These are phyloP conservation scores for Chytriomyces sp. DNA, from an alignment of 192 early-diverging fungal genomes.

Conservation along the genomic window DNA sequence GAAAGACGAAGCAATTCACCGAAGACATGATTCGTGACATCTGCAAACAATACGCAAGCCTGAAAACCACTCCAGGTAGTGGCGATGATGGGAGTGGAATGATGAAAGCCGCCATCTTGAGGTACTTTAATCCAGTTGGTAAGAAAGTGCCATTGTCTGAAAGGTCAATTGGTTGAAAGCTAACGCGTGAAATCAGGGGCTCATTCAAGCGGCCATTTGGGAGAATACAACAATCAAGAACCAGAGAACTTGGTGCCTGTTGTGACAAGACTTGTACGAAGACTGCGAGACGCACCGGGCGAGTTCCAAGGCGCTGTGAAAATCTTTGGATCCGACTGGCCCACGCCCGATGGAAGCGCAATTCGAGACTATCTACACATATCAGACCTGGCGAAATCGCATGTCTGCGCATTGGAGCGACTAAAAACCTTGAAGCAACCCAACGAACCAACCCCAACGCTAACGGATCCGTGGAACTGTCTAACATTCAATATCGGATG, in stretches of 20 bases:
- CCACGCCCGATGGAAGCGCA: conserved; percentile 78
- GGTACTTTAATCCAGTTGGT: conserved; percentile 89
- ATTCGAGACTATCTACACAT: conserved; percentile 91
- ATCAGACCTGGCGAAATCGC: conserved; percentile 81
- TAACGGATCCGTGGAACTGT: conserved; percentile 47
- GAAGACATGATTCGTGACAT: conserved; percentile 70
- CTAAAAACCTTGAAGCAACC: conserved; percentile 19
- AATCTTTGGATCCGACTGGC: conserved; percentile 83
- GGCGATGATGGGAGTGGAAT: neutral
- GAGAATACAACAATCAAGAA: conserved; percentile 86
- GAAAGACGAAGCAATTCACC: conserved; percentile 77
- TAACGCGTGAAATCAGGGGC: conserved; percentile 53
- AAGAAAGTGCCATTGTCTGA: conserved; percentile 20
- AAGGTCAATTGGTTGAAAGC: neutral
- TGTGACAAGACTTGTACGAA: conserved; percentile 66
- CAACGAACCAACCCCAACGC: neutral
- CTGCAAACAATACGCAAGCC: conserved; percentile 8
- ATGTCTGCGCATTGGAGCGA: conserved; percentile 71
- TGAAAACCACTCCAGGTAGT: neutral
- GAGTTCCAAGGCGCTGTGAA: neutral
- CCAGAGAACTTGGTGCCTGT: conserved; percentile 76
- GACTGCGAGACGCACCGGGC: neutral
- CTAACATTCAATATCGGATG: conserved; percentile 84
- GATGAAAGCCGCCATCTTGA: conserved; percentile 24
- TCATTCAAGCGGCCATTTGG: conserved; percentile 79